Base-by-base conservation (phyloP, 75 land plant genomes). In the Pinus taeda region DNA sequence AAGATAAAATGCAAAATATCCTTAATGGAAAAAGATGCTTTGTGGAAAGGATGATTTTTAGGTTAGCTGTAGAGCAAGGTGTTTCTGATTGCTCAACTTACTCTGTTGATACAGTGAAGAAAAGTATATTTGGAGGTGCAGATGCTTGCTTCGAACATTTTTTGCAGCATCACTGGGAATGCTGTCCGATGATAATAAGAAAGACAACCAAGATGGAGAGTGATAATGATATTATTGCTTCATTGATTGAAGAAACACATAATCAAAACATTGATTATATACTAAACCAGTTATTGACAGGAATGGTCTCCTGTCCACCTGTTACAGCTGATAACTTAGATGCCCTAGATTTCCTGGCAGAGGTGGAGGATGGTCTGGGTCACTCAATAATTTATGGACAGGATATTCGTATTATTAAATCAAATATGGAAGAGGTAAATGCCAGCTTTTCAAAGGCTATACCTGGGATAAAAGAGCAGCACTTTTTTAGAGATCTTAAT, bases 391-490 rank as follows among this genome's bases (percentile, higher is more conserved):
- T 85, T 22, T 86, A 84, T 78, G 81, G 77, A 14, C 92, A 88
- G 78, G 97, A 94, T 64, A 88, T 92, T 71, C 83, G 91, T 33
- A 79, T 92, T 57, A n/a, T 94, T 26, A 92, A 76, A 78, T 81
- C 81, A 45, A 24, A 26, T 11, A 75, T 83, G 59, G 81, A 66
- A 33, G 55, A 60, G 55, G 70, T 39, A n/a, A 56, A 75, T 75
- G 49, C 18, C 26, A 69, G 57, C 11, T 56, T 49, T 62, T 39
- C 56, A 42, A 36, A 18, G 11, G 61, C 59, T 30, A 66, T 59
- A 69, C 56, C 58, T 24, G 53, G 73, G n/a, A 39, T 57, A 36
- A 60, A 24, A 55, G 88, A 86, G 78, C 69, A 76, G 62, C 85
- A 82, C 67, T 85, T 76, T 63, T 77, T 80, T 66, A 60, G 55